Evolutionary conservation across 768 basidiomycete genomes (phyloP), one percentile per base, ranked within the genome.

Genomic region (Tulasnella sp.): DNA sequence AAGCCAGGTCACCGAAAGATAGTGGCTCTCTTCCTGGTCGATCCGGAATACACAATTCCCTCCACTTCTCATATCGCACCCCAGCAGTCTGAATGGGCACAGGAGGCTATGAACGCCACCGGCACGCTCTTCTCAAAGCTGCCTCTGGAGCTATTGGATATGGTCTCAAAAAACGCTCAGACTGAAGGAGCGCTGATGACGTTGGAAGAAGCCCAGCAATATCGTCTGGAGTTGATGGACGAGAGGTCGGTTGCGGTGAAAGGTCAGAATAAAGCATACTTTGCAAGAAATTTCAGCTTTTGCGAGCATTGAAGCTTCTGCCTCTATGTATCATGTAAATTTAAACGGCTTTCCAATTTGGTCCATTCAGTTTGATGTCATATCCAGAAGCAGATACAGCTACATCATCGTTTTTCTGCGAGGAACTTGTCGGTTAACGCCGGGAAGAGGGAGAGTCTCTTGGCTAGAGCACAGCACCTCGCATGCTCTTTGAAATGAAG

Each of bases 31-130:
- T 83, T 81, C 76, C 82, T 88, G n/a, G 80, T 85, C 65, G 81
- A 83, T 69, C 82, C 82, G 2, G 73, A 76, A 8, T 41, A 75
- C 34, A 80, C 80, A 5, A 79, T 84, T 5, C 77, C 81, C 1
- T 84, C 84, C 0, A 85, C 86, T 0, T 74, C 81, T 7, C 68
- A 74, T 1, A 84, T 87, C 34, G 79, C 83, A 16, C 85, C 85
- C 26, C 87, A 88, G 76, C 85, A 86, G 75, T 77, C 79, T 69
- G 76, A 77, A 6, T 86, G 85, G 86, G 80, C 84, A 6, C 75
- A 75, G 22, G 76, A 78, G 11, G 83, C 80, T 6, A 52, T 86
- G 65, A 47, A 65, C 39, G 22, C 41, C 40, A 12, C 40, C 34
- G 17, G 22, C 29, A 59, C 68, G 66, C 42, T 40, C 2, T 35